These are phyloP conservation scores for Arthroderma sp. DNA, from an alignment of 2,329 filamentous ascomycete genomes.

Conservation along the genomic window DNA sequence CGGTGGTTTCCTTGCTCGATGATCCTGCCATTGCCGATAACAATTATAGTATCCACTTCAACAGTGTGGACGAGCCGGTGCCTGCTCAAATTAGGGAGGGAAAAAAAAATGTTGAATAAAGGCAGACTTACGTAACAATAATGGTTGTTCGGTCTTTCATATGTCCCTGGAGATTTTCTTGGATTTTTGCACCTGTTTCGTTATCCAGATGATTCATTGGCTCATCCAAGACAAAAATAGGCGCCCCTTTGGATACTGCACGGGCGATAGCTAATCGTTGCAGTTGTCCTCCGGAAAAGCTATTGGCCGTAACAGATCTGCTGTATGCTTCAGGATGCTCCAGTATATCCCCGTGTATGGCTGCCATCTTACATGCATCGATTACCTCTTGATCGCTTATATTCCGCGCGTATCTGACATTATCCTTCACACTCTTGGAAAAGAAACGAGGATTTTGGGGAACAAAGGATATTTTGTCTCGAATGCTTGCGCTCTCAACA, in stretches of 20 bases:
- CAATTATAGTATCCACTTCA: slow-evolving; percentile 27
- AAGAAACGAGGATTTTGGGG: slow-evolving; percentile 44
- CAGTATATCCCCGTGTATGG: slow-evolving; percentile 43
- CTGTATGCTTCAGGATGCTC: slow-evolving; percentile 41
- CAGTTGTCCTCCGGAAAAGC: slow-evolving; percentile 6
- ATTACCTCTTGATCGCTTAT: slow-evolving; percentile 39
- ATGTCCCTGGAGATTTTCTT: slow-evolving; percentile 2
- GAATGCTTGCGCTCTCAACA: too few relatives aligned
- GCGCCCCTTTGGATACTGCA: slow-evolving; percentile 2
- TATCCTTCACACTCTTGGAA: slow-evolving; percentile 44
- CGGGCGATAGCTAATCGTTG: slow-evolving; percentile 14
- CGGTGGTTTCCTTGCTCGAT: slow-evolving; percentile 26
- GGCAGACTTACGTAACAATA: slow-evolving; percentile 2
- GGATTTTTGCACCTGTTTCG: slow-evolving; percentile 4
- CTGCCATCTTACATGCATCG: slow-evolving; percentile 40
- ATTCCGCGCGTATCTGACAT: slow-evolving; percentile 39
- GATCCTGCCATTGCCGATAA: slow-evolving; percentile 24
- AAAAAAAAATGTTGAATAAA: too few relatives aligned
- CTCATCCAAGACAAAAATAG: slow-evolving; percentile 7
- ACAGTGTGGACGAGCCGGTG: slow-evolving; percentile 25
- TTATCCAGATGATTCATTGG: slow-evolving; percentile 6
- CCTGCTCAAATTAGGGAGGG: too few relatives aligned
- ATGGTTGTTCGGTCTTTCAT: neutral
- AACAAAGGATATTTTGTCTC: slow-evolving; percentile 37
- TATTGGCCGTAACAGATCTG: slow-evolving; percentile 22